Conservation (phyloP, 2,329 filamentous ascomycete species). For the Aspergillus novoparasiticus region DNA sequence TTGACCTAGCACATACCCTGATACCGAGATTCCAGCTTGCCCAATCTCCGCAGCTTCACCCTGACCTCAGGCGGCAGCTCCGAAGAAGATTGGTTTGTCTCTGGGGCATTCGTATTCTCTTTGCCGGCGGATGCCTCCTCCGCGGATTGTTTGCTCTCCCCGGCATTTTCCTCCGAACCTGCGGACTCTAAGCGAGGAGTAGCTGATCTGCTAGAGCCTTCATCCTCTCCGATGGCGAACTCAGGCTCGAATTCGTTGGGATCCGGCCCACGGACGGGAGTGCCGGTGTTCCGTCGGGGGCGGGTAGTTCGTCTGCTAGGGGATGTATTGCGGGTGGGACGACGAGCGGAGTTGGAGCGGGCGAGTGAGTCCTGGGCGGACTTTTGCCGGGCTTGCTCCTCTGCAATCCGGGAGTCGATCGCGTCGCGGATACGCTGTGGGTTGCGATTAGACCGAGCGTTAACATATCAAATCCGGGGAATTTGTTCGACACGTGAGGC, state of each 20-base stretch:
- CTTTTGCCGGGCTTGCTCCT: conserved; percentile 83
- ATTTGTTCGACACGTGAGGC: conserved; percentile 2
- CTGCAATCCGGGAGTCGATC: conserved; percentile 83
- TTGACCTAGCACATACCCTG: conserved; percentile 60
- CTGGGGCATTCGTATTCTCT: conserved; percentile 22
- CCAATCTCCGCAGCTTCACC: conserved; percentile 78
- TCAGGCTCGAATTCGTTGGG: conserved; percentile 85
- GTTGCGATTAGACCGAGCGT: background rate
- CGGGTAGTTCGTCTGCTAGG: conserved; percentile 33
- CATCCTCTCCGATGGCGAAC: conserved; percentile 84
- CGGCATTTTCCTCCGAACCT: conserved; percentile 27
- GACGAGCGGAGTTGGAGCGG: conserved; percentile 48
- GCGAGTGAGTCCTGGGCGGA: conserved; percentile 46
- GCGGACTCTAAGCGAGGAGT: conserved; percentile 59
- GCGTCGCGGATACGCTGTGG: conserved; percentile 76
- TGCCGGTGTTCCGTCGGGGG: conserved; percentile 38
- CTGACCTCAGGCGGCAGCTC: conserved; percentile 76
- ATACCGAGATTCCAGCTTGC: conserved; percentile 86
- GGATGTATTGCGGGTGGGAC: conserved; percentile 35
- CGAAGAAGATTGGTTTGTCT: conserved; percentile 29
- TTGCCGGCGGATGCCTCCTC: conserved; percentile 24
- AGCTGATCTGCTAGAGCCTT: conserved; percentile 63
- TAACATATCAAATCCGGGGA: conserved; percentile 1
- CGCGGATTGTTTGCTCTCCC: conserved; percentile 23
- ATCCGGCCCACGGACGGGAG: conserved; percentile 66